These are phyloP conservation scores for Gamsiella multidivaricata DNA, from an alignment of 192 early-diverging fungal species.

Conservation along the genomic window DNA sequence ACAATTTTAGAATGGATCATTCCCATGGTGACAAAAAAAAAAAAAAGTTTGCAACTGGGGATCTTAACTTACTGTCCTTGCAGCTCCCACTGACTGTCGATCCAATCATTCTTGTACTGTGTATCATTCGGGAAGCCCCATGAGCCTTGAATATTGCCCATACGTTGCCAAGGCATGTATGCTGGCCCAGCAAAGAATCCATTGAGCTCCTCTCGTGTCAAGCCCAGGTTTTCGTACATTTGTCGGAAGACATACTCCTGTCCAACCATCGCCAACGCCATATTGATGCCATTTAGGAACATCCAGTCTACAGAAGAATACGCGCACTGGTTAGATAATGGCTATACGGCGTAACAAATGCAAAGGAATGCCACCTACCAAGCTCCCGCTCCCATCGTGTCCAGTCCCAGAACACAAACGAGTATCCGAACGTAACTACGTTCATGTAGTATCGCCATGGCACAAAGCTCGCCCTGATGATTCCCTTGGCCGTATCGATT, in stretches of 20 bases:
- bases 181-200: conserved; percentile 40
- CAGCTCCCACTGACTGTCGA: conserved; percentile 47
- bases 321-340: too few species aligned
- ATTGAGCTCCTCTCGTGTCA: conserved; percentile 16
- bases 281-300: conserved; percentile 49
- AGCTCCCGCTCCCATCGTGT: conserved; percentile 46
- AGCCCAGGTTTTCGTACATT: conserved; percentile 36
- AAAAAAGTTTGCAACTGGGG: too few species aligned
- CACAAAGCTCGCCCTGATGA: conserved; percentile 41
- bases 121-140: conserved; percentile 29
- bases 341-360: not conserved
- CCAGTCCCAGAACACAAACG: conserved; percentile 52
- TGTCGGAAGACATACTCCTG: conserved; percentile 44
- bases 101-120: conserved; percentile 43
- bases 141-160: conserved; percentile 45
- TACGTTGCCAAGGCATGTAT: conserved; percentile 49
- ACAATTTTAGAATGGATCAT: too few species aligned
- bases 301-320: conserved; percentile 55
- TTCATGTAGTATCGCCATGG: conserved; percentile 52
- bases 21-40: too few species aligned
- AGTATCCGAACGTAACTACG: conserved; percentile 51
- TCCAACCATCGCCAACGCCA: conserved; percentile 43
- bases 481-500: not conserved
- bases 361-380: conserved; percentile 16
- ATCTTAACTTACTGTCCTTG: conserved; percentile 36